Percentiles rank a stretch among this genome's conserved stretches.
phyloP scores from a whole-genome alignment of 306 rosid genomes.

The Abrus pulchellus region DNA sequence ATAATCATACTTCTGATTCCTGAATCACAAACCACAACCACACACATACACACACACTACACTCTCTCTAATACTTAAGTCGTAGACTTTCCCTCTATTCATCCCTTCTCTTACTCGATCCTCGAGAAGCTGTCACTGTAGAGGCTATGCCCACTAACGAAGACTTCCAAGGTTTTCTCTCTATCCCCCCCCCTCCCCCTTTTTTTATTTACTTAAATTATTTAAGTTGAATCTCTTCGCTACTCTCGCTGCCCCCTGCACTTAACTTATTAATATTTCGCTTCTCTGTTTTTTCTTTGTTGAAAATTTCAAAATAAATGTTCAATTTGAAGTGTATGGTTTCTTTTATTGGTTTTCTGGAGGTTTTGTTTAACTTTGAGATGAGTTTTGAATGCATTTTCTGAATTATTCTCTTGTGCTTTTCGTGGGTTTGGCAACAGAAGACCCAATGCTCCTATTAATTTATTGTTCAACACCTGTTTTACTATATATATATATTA shows the following conservation, averaged over 20 bases:
- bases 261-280: background rate
- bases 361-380: background rate
- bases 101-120: background rate
- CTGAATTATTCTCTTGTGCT: background rate
- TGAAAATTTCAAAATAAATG: background rate
- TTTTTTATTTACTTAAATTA: background rate
- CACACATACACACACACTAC: too few species aligned
- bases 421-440: conserved; percentile 6
- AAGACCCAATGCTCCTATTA: background rate
- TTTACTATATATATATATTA: background rate
- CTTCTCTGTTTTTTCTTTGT: background rate
- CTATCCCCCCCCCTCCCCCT: background rate
- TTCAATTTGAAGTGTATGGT: too few species aligned
- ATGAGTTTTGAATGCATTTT: background rate
- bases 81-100: background rate
- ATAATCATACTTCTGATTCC: too few species aligned
- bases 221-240: background rate
- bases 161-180: conserved; percentile 60
- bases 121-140: background rate
- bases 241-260: background rate
- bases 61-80: background rate
- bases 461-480: background rate
- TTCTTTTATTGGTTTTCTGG: too few species aligned
- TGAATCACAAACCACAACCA: too few species aligned
- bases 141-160: conserved; percentile 64